These are phyloP conservation scores for Chlorella sorokiniana DNA, from an alignment of 139 green algal genomes.

Conservation along the genomic window DNA sequence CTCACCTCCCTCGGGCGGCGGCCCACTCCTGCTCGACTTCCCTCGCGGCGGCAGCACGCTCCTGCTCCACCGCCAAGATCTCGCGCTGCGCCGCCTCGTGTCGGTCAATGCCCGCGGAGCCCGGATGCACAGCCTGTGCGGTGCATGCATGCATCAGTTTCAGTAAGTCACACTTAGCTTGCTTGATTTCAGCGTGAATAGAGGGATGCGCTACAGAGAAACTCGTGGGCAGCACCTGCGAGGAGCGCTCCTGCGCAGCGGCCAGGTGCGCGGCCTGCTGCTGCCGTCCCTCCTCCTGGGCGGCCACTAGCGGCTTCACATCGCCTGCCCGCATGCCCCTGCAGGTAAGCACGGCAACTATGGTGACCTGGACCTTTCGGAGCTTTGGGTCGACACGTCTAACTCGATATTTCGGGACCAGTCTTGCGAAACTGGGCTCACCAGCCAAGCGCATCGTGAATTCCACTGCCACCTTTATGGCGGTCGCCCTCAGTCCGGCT, in stretches of 20 bases:
- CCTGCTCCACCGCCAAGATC: background rate
- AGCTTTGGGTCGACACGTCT: too few relatives aligned
- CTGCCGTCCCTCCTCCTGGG: background rate
- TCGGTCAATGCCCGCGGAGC: background rate
- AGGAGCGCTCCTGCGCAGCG: background rate
- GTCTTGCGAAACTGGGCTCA: too few relatives aligned
- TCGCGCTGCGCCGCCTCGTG: slow-evolving; percentile 1
- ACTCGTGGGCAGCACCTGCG: background rate
- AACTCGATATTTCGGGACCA: too few relatives aligned
- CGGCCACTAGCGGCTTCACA: background rate
- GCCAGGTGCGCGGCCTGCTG: background rate
- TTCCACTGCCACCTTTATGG: background rate
- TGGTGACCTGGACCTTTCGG: too few relatives aligned
- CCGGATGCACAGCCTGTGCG: background rate
- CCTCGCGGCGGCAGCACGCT: background rate
- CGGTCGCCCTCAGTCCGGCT: background rate
- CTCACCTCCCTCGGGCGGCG: background rate
- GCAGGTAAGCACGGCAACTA: background rate
- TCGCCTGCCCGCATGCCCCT: background rate
- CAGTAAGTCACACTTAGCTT: too few relatives aligned
- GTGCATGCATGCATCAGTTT: background rate
- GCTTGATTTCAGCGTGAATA: too few relatives aligned
- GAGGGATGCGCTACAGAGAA: background rate
- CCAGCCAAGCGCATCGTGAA: background rate
- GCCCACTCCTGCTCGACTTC: background rate